phyloP scores from a whole-genome alignment of 495 filamentous ascomycete genomes.

The Neurospora cerealis region DNA sequence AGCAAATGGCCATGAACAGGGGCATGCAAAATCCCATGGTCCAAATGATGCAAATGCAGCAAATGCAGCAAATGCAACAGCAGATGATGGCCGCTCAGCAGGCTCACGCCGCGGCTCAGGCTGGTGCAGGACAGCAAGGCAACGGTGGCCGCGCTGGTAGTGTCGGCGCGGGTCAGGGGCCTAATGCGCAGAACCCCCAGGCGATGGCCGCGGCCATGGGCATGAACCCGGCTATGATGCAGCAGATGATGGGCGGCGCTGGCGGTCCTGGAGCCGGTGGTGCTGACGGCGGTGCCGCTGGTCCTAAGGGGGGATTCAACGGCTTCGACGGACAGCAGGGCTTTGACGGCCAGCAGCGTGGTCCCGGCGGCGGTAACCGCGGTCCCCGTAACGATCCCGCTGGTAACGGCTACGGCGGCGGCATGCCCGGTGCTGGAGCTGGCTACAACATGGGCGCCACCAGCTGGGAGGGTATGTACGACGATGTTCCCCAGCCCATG shows the following conservation, averaged over 20 bases:
- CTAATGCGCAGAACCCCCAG: slow-evolving; percentile 9
- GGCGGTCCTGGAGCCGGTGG: slow-evolving; percentile 19
- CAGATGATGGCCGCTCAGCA: slow-evolving; percentile 36
- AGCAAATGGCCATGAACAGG: slow-evolving; percentile 57
- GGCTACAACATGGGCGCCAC: slow-evolving; percentile 41
- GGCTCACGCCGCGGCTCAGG: slow-evolving; percentile 21
- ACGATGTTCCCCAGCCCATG: slow-evolving; percentile 87
- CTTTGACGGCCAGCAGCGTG: slow-evolving; percentile 64
- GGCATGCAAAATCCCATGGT: slow-evolving; percentile 58
- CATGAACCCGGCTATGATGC: slow-evolving; percentile 77
- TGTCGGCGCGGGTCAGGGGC: slow-evolving; percentile 1
- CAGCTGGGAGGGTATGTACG: slow-evolving; percentile 99
- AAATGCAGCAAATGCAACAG: slow-evolving; percentile 79
- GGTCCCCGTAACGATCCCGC: slow-evolving; percentile 19
- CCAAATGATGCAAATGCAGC: slow-evolving; percentile 55
- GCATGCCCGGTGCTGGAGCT: slow-evolving; percentile 17
- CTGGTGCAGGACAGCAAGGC: slow-evolving; percentile 3
- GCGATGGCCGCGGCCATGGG: slow-evolving; percentile 39
- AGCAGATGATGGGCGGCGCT: slow-evolving; percentile 63
- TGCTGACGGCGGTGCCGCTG: slow-evolving; percentile 21
- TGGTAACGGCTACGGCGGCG: slow-evolving; percentile 20
- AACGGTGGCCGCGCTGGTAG: slow-evolving; percentile 29
- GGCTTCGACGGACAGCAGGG: slow-evolving; percentile 47
- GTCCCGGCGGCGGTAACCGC: slow-evolving; percentile 22
- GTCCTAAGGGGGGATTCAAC: slow-evolving; percentile 30